Conservation (phyloP, 1,284 basidiomycete species). For the Sanguinoderma infundibulare region DNA sequence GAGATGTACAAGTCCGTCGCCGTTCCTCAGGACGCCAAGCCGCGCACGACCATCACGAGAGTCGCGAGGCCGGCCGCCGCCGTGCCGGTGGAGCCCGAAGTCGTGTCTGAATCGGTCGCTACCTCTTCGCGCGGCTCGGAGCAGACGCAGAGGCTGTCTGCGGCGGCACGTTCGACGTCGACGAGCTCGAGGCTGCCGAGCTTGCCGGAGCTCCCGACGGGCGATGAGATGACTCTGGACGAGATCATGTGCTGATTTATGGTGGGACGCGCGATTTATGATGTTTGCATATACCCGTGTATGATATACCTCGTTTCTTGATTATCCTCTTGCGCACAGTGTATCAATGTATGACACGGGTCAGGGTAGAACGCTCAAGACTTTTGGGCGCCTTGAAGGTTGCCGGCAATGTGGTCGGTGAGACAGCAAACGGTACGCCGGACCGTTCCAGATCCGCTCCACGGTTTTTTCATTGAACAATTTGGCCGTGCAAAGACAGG, state of each 20-base stretch:
- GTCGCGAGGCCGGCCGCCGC: constrained; percentile 63
- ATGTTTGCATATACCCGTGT: background rate
- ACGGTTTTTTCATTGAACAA: background rate
- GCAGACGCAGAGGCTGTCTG: constrained; percentile 1
- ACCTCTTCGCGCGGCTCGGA: constrained; percentile 4
- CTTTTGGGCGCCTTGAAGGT: too few relatives aligned
- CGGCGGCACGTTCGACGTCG: background rate
- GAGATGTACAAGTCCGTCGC: constrained; percentile 72
- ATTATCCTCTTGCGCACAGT: too few relatives aligned
- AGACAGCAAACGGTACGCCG: background rate
- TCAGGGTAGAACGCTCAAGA: background rate
- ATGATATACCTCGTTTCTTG: background rate
- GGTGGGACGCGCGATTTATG: background rate
- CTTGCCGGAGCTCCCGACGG: constrained; percentile 23
- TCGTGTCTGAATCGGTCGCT: constrained; percentile 20
- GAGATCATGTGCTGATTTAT: constrained; percentile 45
- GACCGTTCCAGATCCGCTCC: background rate
- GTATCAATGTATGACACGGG: background rate
- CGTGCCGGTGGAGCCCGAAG: constrained; percentile 49
- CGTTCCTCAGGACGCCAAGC: constrained; percentile 59
- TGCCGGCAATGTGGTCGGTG: background rate
- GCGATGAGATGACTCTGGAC: constrained; percentile 60
- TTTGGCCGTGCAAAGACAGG: too few relatives aligned
- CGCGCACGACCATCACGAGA: constrained; percentile 65
- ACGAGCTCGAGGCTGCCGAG: constrained; percentile 9